Conservation (phyloP, 2,329 filamentous ascomycete genomes). For the Fusarium luffae region DNA sequence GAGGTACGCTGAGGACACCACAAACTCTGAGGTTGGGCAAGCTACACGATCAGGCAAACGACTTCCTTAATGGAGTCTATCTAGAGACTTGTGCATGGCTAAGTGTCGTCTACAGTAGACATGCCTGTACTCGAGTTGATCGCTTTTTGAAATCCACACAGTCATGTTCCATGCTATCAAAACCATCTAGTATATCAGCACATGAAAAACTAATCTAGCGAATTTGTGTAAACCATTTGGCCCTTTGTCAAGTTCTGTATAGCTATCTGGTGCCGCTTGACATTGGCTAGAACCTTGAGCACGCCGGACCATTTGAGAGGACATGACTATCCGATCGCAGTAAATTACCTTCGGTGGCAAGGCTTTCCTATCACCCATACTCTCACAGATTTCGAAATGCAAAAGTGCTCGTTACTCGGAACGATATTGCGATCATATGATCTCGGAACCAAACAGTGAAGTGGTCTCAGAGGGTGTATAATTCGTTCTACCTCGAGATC, state of each 20-base stretch:
- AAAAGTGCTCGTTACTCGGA: not conserved
- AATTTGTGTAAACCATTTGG: not conserved
- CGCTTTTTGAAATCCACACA: not conserved
- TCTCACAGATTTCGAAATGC: not conserved
- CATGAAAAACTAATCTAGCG: not conserved
- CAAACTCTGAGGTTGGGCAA: slow-evolving; percentile 69
- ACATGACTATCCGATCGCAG: not conserved
- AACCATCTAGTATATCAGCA: not conserved
- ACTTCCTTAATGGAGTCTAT: slow-evolving; percentile 59
- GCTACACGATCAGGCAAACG: slow-evolving; percentile 71
- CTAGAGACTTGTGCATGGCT: too few species aligned
- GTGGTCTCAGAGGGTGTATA: not conserved
- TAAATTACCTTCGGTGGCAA: not conserved
- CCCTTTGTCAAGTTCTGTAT: not conserved
- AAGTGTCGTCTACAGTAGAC: not conserved
- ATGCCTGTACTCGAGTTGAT: not conserved
- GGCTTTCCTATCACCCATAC: not conserved
- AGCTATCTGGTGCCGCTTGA: not conserved
- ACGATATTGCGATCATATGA: not conserved
- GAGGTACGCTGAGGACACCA: slow-evolving; percentile 73
- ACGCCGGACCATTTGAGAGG: not conserved
- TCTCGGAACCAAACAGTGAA: not conserved
- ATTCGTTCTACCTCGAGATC: not conserved
- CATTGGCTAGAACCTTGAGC: not conserved
- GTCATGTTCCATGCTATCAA: not conserved